Evolutionary conservation across 2,329 filamentous ascomycete species (phyloP).

Genomic region (Fusarium kyushuense): DNA sequence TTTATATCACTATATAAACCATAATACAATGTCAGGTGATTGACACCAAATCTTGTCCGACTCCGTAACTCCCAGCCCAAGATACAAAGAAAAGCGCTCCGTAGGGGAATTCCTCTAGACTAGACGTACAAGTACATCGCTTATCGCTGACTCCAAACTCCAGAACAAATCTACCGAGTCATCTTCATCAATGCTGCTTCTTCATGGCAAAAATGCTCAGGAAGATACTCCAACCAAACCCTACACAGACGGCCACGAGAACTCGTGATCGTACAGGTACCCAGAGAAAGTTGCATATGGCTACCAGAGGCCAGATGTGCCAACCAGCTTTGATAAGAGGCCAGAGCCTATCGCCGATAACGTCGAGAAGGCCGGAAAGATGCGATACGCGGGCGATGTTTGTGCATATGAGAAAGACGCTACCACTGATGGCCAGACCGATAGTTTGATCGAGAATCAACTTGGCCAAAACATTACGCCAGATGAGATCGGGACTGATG

Average conservation of each 20-base stretch:
- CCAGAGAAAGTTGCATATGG: constrained; percentile 53
- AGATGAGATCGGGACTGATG: constrained; percentile 49
- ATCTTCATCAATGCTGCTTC: constrained; percentile 14
- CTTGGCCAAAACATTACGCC: constrained; percentile 52
- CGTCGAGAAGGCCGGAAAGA: constrained; percentile 41
- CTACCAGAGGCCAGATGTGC: constrained; percentile 55
- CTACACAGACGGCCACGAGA: constrained; percentile 53
- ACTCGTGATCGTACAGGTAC: constrained; percentile 54
- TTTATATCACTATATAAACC: neutral
- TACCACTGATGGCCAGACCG: constrained; percentile 52
- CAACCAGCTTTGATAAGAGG: constrained; percentile 52
- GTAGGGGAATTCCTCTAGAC: constrained; percentile 14
- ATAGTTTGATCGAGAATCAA: constrained; percentile 54
- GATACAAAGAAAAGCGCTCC: constrained; percentile 29
- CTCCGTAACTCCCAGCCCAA: constrained; percentile 10
- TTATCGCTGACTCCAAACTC: constrained; percentile 13
- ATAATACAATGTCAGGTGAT: neutral
- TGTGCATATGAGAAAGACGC: constrained; percentile 53
- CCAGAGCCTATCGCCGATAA: constrained; percentile 48
- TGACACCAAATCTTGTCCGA: neutral
- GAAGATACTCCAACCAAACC: constrained; percentile 55
- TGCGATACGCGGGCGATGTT: constrained; percentile 51
- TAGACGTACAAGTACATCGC: constrained; percentile 1
- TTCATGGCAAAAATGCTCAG: constrained; percentile 52
- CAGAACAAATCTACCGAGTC: neutral